Evolutionary conservation across 148 eudicot genomes (phyloP), one percentile per base, ranked within the genome.

Genomic region (Pharnaceum exiguum): DNA sequence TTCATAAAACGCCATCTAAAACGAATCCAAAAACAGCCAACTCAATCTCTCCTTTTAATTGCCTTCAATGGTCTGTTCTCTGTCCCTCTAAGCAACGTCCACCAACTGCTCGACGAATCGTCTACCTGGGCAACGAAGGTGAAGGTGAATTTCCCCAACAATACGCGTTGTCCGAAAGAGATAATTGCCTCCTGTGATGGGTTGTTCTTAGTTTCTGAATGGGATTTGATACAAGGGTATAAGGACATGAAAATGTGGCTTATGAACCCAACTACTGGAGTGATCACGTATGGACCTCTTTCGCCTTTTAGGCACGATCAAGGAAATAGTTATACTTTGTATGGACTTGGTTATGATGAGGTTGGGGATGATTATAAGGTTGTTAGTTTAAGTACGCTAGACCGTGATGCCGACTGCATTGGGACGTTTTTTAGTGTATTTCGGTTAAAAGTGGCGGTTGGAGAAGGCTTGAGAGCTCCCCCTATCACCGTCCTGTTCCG

Each of bases 1-100:
- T 68, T 60, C 60, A 52, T 68, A 48, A 68, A 26, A 68, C n/a
- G 54, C 22, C 72, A 60, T 32, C 54, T 68, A 28, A 7, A 35
- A 40, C 40, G 26, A 18, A 36, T 29, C 55, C 35, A 51, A 36
- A 8, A 35, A 2, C n/a, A 33, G 22, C 7, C 7, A 19, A n/a
- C 26, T 24, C 18, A 59, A 26, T 35, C 28, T 8, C 28, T 59
- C 12, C 11, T 40, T 16, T 45, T 58, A 26, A 10, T 51, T 16
- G 1, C 9, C 9, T 11, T 16, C 11, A 0, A 2, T 0, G 15
- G 18, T 27, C 16, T 67, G 21, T 40, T 2, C 23, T 51, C 29
- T 10, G 26, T 22, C 40, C n/a, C 15, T 2, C 35, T 46, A 10
- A 31, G 5, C 25, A 31, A 31, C 51, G 35, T 37, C 45, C 21